These are phyloP conservation scores for Dendrocalamus sinicus DNA, from an alignment of 176 grass and related monocot genomes.

Conservation along the genomic window DNA sequence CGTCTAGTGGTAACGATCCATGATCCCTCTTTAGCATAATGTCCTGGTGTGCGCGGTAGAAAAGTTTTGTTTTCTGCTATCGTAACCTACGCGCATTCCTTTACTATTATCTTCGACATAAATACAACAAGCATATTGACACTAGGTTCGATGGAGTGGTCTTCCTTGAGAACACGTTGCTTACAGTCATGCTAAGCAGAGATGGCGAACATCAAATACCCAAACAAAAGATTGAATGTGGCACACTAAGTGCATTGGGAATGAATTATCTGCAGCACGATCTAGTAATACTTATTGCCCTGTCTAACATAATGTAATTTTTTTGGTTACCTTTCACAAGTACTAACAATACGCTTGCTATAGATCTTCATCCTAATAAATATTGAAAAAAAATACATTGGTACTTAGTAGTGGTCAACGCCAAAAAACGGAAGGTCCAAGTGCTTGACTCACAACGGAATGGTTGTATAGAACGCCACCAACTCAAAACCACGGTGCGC, in stretches of 20 bases:
- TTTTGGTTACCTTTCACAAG: neutral
- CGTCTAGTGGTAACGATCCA: no score
- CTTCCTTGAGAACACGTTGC: neutral
- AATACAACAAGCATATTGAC: neutral
- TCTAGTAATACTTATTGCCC: neutral
- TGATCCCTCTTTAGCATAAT: no score
- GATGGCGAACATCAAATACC: no score
- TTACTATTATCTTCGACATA: neutral
- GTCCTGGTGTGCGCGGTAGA: no score
- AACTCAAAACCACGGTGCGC: no score
- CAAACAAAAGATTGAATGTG: neutral
- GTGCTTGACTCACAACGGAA: no score
- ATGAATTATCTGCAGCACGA: neutral
- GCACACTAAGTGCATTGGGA: fast-evolving
- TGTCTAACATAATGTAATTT: neutral
- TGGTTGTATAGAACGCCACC: no score
- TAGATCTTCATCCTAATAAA: neutral
- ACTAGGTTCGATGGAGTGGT: neutral
- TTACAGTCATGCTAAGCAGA: fast-evolving
- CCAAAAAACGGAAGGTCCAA: no score
- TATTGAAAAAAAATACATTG: no score
- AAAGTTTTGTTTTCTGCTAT: no score
- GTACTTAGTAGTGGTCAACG: no score
- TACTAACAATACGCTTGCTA: neutral
- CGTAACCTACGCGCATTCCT: no score